These are phyloP conservation scores for Leccinum longicurvipes DNA, from an alignment of 768 basidiomycete species.

Conservation along the genomic window DNA sequence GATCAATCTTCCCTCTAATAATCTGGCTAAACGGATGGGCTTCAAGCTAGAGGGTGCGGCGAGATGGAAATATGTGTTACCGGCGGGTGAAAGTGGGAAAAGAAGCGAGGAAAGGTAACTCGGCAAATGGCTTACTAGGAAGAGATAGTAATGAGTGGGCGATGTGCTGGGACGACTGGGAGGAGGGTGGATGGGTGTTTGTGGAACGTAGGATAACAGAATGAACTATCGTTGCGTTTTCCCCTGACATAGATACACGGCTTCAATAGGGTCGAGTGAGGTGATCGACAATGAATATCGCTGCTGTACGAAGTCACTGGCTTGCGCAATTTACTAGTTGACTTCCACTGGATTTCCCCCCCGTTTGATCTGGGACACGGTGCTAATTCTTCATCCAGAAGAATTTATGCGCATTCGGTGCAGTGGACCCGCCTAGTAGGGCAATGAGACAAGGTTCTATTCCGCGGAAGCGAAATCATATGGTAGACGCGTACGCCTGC, in stretches of 20 bases:
- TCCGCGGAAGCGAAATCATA: neutral
- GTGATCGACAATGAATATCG: too few relatives aligned
- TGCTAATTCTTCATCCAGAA: too few relatives aligned
- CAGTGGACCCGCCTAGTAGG: neutral
- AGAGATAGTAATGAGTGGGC: slow-evolving; percentile 34
- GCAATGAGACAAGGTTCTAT: too few relatives aligned
- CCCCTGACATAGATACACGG: too few relatives aligned
- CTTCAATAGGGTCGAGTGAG: slow-evolving; percentile 10
- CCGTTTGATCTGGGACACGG: too few relatives aligned
- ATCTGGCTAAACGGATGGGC: slow-evolving; percentile 43
- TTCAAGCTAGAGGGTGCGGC: slow-evolving; percentile 43
- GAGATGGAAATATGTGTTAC: slow-evolving; percentile 40
- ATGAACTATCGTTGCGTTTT: too few relatives aligned
- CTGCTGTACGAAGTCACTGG: too few relatives aligned
- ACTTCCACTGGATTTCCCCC: too few relatives aligned
- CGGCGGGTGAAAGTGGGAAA: slow-evolving; percentile 27
- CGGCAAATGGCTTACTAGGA: slow-evolving; percentile 20
- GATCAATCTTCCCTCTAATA: slow-evolving; percentile 36
- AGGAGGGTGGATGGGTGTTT: slow-evolving; percentile 29
- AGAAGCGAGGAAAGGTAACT: slow-evolving; percentile 23
- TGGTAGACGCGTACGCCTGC: too few relatives aligned
- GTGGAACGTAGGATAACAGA: slow-evolving; percentile 28
- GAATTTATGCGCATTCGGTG: too few relatives aligned
- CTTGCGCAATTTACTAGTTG: too few relatives aligned
- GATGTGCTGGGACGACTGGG: slow-evolving; percentile 45